A percentile compares a stretch with the other conserved stretches of the same genome.
Conservation (phyloP, 441 rosid species). For the Erodium texanum region DNA sequence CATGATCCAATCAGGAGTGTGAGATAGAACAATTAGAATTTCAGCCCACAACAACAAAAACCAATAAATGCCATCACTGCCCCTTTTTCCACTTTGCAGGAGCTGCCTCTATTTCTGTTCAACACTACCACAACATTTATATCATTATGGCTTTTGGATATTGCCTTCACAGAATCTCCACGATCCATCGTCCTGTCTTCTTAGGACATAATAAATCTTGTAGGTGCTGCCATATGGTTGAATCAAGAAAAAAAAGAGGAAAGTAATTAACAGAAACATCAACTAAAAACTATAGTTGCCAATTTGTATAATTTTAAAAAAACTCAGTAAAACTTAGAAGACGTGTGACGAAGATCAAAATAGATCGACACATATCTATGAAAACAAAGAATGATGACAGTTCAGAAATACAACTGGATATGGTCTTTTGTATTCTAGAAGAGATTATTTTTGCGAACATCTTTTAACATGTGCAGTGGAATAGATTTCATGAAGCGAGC, state of each 20-base stretch:
- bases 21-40: too few relatives aligned
- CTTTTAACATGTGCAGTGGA: too few relatives aligned
- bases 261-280: neutral
- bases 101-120: neutral
- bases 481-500: too few relatives aligned
- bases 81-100: neutral
- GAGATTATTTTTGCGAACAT: too few relatives aligned
- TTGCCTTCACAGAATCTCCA: constrained; percentile 75
- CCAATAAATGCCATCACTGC: neutral
- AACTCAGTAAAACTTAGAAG: too few relatives aligned
- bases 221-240: constrained; percentile 44
- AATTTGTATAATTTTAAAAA: too few relatives aligned
- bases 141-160: constrained; percentile 44
- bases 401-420: neutral
- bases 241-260: neutral
- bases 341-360: neutral
- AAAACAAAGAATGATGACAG: neutral
- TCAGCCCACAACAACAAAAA: too few relatives aligned
- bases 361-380: neutral
- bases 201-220: constrained; percentile 55
- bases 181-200: constrained; percentile 67
- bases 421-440: neutral
- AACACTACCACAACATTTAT: neutral
- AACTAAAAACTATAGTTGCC: neutral
- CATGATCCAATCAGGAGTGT: neutral